Conservation (phyloP, 495 filamentous ascomycete genomes). For the Lasiosphaeriaceae sp. region DNA sequence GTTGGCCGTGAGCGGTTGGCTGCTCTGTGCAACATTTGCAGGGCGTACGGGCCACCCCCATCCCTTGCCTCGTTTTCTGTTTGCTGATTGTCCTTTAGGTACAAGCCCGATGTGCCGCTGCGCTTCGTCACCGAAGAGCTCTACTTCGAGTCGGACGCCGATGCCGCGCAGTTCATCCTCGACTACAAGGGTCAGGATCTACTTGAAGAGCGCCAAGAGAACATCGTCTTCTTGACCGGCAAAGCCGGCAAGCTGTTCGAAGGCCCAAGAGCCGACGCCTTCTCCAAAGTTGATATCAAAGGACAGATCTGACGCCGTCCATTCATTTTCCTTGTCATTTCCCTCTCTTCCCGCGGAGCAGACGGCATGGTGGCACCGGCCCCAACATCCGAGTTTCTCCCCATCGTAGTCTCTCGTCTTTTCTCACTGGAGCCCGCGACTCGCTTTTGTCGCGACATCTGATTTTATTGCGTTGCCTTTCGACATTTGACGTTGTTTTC, state of each 20-base stretch:
- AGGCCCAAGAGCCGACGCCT: slow-evolving; percentile 61
- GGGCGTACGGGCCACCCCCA: slow-evolving; percentile 56
- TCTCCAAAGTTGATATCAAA: slow-evolving; percentile 89
- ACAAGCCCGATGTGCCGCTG: slow-evolving; percentile 83
- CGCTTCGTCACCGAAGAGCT: slow-evolving; percentile 94
- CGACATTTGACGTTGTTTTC: not conserved
- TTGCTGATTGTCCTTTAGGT: slow-evolving; percentile 56
- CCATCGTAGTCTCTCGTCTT: not conserved
- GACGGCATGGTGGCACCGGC: slow-evolving; percentile 6
- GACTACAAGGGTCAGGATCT: slow-evolving; percentile 69
- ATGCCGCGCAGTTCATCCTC: slow-evolving; percentile 83
- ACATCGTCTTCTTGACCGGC: slow-evolving; percentile 68
- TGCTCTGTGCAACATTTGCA: slow-evolving; percentile 86
- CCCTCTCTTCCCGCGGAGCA: slow-evolving; percentile 9
- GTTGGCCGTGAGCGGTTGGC: slow-evolving; percentile 87
- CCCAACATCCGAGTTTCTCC: not conserved
- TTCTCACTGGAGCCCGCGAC: not conserved
- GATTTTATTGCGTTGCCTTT: not conserved
- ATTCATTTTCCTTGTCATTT: slow-evolving; percentile 13
- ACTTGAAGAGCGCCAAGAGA: slow-evolving; percentile 72
- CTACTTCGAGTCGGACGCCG: slow-evolving; percentile 87
- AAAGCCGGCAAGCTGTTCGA: slow-evolving; percentile 76
- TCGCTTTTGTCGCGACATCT: not conserved
- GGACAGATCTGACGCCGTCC: slow-evolving; percentile 72
- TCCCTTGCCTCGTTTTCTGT: not conserved